Conservation (phyloP, 495 filamentous ascomycete genomes). For the Bombardia bombarda region DNA sequence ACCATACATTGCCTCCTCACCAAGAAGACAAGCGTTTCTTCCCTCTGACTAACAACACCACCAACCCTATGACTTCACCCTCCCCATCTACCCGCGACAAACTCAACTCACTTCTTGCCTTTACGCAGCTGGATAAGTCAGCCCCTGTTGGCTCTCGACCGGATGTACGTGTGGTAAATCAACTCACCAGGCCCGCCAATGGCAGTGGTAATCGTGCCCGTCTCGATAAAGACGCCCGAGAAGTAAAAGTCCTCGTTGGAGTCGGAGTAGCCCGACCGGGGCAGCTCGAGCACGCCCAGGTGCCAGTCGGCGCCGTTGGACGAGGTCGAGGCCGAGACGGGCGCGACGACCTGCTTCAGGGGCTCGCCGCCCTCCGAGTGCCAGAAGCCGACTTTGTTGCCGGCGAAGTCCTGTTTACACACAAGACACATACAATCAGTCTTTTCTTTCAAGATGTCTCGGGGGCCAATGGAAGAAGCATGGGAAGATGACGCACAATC, state of each 20-base stretch:
- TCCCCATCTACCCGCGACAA: too few species aligned
- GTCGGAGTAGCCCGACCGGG: constrained; percentile 45
- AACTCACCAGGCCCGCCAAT: constrained; percentile 39
- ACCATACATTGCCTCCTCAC: too few species aligned
- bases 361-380: constrained; percentile 52
- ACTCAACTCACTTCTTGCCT: too few species aligned
- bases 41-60: too few species aligned
- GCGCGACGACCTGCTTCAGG: constrained; percentile 48
- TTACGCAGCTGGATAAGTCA: too few species aligned
- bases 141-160: too few species aligned
- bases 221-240: constrained; percentile 65
- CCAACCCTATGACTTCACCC: too few species aligned
- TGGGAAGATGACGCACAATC: constrained; percentile 27
- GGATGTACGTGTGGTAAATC: too few species aligned
- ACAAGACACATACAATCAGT: neutral
- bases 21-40: too few species aligned
- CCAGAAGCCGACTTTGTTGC: constrained; percentile 57
- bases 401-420: constrained; percentile 52
- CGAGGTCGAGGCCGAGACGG: constrained; percentile 48
- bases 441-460: neutral
- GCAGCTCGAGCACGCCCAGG: constrained; percentile 60
- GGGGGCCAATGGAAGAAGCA: neutral
- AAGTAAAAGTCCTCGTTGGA: constrained; percentile 62
- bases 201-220: constrained; percentile 49
- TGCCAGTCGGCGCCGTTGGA: constrained; percentile 72